Base-by-base conservation (phyloP, 768 basidiomycete species). In the Leccinum variicolor region DNA sequence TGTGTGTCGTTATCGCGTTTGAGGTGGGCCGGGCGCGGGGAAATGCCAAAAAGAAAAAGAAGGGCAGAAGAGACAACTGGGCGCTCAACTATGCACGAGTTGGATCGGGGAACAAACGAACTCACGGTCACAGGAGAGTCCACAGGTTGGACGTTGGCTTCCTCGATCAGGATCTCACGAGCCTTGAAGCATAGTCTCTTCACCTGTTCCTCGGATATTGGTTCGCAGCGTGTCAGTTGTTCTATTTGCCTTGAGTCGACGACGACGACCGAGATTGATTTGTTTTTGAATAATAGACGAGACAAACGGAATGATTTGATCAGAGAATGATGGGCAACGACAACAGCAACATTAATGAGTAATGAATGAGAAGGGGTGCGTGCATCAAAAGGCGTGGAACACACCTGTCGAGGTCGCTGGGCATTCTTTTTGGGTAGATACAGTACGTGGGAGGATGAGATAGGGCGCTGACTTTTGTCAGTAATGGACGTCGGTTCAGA, bases 171-270 rank as follows among this genome's bases (percentile, higher is more conserved):
- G 56, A 98, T 95, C 76, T 98, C 97, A 57, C 94, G 83, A 25
- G 97, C 97, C 70, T 97, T 98, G 66, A 94, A 79, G 75, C 96
- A 99, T 8, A 99, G 81, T 64, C 90, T 82, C 71, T 97, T 98
- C 62, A 99, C 97, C 66, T 96, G 88, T 58, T 92, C 90, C 73
- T 99, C 96, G 26, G 94, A 91, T 66, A 99, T 95, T 56, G 90
- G 90, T 66, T 97, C 92, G 75, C 96, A 98, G 58, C 90, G 89
- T 70, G 86, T 84, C 51, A 98, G 84, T 71, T 96, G 94, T 62
- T 88, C 92, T 59, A 98, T 98, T 79, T 98, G 95, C 70, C 94
- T 97, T 73, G 53, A 50, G 57, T 55, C 41, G 61, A 50, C 54
- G 61, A 57, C 46, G 60, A 65, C 51, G 57, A 55, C 43, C 29